Evolutionary conservation across 2,329 filamentous ascomycete species (phyloP), one percentile per base, ranked within the genome.

Genomic region (Onygena corvina): DNA sequence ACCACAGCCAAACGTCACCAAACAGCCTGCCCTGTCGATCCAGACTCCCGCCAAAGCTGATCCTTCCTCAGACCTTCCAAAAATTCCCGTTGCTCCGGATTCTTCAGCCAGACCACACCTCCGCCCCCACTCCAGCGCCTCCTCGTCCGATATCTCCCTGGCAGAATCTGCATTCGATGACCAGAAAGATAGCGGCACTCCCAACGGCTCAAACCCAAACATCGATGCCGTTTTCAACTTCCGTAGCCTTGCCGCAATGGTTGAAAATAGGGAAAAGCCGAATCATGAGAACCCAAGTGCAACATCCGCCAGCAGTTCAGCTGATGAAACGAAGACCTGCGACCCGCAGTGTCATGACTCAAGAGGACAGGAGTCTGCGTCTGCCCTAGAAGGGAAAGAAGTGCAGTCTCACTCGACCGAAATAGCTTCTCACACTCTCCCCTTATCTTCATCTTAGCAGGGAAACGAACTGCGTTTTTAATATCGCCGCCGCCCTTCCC

Each of bases 211-310:
- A 4, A 75, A 71, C 49, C 59, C 71, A 3, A 73, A 74, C 40
- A 69, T 75, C 0, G 89, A 95, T 61, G 79, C 87, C 2, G 80
- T 94, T 77, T 92, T 94, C 67, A 95, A 94, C 64, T 95, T 95
- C 62, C 76, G 81, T 50, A 94, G 87, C 57, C 70, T 96, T 18
- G 85, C 86, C 1, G 85, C 86, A 53, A 86, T 93, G 63, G 85
- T 95, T 25, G 85, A 82, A 0, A 79, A 76, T 33, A 75, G 80
- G 46, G 76, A 80, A 35, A 72, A 68, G 50, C 50, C 52, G n/a
- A 52, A 46, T 4, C 46, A 52, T 14, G 30, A 47, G 44, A 14
- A 8, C 31, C 14, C 27, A 3, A 21, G 14, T 33, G 9, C 18
- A 36, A 9, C 14, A 11, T 7, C 42, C 42, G 5, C 4, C 25